A percentile compares a stretch with the other conserved stretches of the same genome.
Evolutionary conservation across 768 basidiomycete genomes (phyloP).

Genomic region (Agrocybe pediades): DNA sequence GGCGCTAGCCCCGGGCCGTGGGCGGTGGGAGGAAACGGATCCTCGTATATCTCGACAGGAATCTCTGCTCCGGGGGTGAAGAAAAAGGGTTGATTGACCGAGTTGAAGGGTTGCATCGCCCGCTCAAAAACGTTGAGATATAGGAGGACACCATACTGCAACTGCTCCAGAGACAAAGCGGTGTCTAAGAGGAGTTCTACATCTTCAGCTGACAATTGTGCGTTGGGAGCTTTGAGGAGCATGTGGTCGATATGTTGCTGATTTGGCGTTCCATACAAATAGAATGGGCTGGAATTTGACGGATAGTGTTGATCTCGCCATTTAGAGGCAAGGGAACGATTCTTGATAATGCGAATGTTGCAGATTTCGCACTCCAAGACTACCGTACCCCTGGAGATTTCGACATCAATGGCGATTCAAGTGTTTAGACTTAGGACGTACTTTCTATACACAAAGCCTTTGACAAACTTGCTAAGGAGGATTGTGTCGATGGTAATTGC

Average conservation of each 20-base stretch:
- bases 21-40: not conserved
- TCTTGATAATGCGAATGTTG: conserved; percentile 31
- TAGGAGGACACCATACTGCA: not conserved
- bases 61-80: not conserved
- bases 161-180: not conserved
- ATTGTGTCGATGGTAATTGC: not conserved
- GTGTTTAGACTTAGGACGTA: not conserved
- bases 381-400: not conserved
- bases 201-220: not conserved
- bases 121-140: conserved; percentile 2
- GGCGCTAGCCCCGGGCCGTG: conserved; percentile 4
- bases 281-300: conserved; percentile 35
- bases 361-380: not conserved
- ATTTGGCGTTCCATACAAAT: conserved; percentile 34
- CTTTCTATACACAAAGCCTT: not conserved
- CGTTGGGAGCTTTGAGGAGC: conserved; percentile 7
- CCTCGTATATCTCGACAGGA: not conserved
- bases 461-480: not conserved
- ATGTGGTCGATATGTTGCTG: conserved; percentile 38
- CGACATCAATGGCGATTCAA: not conserved
- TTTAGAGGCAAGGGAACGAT: conserved; percentile 27
- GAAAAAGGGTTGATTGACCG: conserved; percentile 1
- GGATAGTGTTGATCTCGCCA: conserved; percentile 30
- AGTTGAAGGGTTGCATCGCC: conserved; percentile 10
- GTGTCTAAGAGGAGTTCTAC: not conserved